phyloP scores from a whole-genome alignment of 257 asterid genomes.

The Rubia yunnanensis region DNA sequence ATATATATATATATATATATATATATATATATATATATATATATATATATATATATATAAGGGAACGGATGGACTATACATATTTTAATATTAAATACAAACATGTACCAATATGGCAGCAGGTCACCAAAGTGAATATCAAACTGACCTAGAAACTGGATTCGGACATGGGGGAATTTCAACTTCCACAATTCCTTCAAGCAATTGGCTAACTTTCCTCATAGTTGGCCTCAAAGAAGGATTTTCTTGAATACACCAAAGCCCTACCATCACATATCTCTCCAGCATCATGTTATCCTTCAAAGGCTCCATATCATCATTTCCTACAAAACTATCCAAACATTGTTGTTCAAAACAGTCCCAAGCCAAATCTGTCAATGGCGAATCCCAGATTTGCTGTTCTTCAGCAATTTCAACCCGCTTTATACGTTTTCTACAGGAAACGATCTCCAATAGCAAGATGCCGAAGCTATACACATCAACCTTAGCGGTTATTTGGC shows the following conservation, averaged over 20 bases:
- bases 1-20: no score
- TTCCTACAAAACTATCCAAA: constrained; percentile 21
- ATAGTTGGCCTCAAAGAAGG: constrained; percentile 43
- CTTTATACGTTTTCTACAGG: constrained; percentile 24
- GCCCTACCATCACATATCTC: constrained; percentile 38
- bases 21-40: no score
- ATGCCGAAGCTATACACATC: constrained; percentile 5
- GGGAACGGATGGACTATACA: no score
- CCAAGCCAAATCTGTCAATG: constrained; percentile 41
- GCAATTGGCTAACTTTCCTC: constrained; percentile 9
- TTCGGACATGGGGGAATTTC: constrained; percentile 29
- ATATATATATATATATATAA: no score
- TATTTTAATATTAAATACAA: no score
- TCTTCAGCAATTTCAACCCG: constrained; percentile 19
- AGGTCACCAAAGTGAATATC: neutral
- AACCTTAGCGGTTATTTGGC: constrained; percentile 20
- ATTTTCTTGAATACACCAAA: constrained; percentile 67
- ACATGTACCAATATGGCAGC: no score
- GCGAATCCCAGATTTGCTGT: constrained; percentile 10
- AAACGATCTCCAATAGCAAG: constrained; percentile 6
- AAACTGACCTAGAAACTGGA: constrained; percentile 8
- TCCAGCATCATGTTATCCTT: constrained; percentile 23
- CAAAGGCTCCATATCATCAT: constrained; percentile 34
- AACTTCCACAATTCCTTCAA: constrained; percentile 22
- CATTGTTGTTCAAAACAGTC: constrained; percentile 29